phyloP scores from a whole-genome alignment of 179 eudicot genomes.

The Heliamphora pulchella region DNA sequence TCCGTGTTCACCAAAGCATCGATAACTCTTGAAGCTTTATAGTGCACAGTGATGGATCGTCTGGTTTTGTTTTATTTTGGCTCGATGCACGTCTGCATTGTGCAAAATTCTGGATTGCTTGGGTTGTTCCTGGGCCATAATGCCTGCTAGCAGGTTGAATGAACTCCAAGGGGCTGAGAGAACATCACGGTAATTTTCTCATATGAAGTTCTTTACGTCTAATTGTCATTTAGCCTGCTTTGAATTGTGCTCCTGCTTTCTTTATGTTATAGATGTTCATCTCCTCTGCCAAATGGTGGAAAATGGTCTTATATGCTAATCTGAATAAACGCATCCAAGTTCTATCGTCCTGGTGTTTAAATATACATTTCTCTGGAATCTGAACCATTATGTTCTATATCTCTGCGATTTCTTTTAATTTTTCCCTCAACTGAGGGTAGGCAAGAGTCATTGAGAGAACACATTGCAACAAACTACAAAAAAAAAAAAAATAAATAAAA shows the following conservation, averaged over 20 bases:
- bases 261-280: background rate
- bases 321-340: background rate
- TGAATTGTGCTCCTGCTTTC: background rate
- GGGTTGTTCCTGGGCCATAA: constrained; percentile 17
- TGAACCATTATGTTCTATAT: too few relatives aligned
- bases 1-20: constrained; percentile 94
- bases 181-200: constrained; percentile 18
- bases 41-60: constrained; percentile 25
- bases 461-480: too few relatives aligned
- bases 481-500: too few relatives aligned
- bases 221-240: background rate
- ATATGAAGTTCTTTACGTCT: background rate
- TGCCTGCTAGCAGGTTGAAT: constrained; percentile 15
- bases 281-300: background rate
- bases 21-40: constrained; percentile 66
- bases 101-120: constrained; percentile 16
- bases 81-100: constrained; percentile 7
- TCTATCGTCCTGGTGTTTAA: too few relatives aligned
- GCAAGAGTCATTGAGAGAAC: too few relatives aligned
- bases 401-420: too few relatives aligned
- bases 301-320: background rate
- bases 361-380: too few relatives aligned
- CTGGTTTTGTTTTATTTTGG: constrained; percentile 16
- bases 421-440: too few relatives aligned
- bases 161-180: constrained; percentile 7